Base-by-base conservation (phyloP, 495 filamentous ascomycete species). In the Hyaloscypha hepaticicola region DNA sequence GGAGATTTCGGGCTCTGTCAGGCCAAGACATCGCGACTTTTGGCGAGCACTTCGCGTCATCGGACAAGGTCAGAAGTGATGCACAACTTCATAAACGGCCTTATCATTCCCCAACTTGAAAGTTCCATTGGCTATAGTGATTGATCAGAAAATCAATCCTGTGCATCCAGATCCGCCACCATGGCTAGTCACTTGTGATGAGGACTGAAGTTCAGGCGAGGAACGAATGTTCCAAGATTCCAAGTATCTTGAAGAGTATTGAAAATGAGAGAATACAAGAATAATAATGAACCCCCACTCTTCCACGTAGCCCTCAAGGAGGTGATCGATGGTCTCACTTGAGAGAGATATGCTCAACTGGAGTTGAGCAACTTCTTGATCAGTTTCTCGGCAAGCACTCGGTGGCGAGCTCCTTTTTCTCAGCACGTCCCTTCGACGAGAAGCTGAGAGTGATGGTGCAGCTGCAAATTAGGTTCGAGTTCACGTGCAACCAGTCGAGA, bases 21-120 rank as follows among this genome's bases (percentile, higher is more conserved):
- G 33, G 62, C 49, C 53, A 48, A 48, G 41, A 34, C 29, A 58
- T 64, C 41, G 55, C 62, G 55, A 64, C 62, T 59, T 64, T 41
- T 11, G n/a, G 6, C 27, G 53, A 58, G 31, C 27, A 9, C 12
- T 22, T 64, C 62, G 55, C 62, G 62, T 59, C 53, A 64, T 64
- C 55, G 12, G 22, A 11, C 16, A 24, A 33, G 14, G n/a, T 24
- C 41, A 27, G 41, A n/a, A 19, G 14, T 5, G 50, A 3, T 41
- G 60, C 27, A 22, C n/a, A 41, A 63, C 22, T 53, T 51, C n/a
- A 27, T 51, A 27, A 14, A 26, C 55, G 38, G 11, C 3, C 38
- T 45, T 45, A 45, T 45, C 38, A 19, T 1, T 45, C 19, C 12
- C 11, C 9, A 45, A 45, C 4, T 19, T 9, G 19, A 3, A 3